phyloP scores from a whole-genome alignment of 2,329 filamentous ascomycete genomes.

The Aureobasidium sp. region DNA sequence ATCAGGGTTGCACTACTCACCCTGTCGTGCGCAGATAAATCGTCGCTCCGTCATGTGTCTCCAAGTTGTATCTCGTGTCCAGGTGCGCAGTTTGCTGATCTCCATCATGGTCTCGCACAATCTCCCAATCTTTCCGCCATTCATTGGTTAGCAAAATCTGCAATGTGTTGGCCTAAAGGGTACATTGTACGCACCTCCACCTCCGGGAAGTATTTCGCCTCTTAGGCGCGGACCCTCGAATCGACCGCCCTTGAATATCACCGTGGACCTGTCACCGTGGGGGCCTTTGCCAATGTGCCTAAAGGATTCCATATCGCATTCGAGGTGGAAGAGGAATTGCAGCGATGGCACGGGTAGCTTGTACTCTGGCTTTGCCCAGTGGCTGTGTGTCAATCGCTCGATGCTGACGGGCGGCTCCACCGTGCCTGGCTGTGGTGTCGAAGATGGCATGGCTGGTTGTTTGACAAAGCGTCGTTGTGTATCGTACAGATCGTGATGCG shows the following conservation, averaged over 20 bases:
- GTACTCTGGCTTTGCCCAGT: constrained; percentile 20
- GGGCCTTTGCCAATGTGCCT: constrained; percentile 18
- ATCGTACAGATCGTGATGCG: neutral
- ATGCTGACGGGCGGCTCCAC: constrained; percentile 7
- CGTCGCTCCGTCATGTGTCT: constrained; percentile 21
- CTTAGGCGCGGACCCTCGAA: constrained; percentile 19
- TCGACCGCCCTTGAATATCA: constrained; percentile 21
- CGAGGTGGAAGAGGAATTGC: constrained; percentile 20
- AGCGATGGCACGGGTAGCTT: constrained; percentile 18
- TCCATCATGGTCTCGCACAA: constrained; percentile 18
- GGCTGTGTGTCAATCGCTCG: constrained; percentile 17
- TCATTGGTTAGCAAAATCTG: neutral
- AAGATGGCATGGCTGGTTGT: neutral
- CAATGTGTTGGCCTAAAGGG: neutral
- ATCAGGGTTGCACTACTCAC: neutral
- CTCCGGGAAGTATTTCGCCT: constrained; percentile 19
- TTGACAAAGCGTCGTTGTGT: neutral
- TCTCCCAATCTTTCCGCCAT: constrained; percentile 20
- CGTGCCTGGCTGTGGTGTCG: neutral
- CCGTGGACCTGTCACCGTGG: constrained; percentile 18
- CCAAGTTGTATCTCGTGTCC: constrained; percentile 23
- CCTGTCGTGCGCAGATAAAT: constrained; percentile 24
- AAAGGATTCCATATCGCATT: constrained; percentile 21
- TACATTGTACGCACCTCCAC: constrained; percentile 16
- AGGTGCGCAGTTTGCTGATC: constrained; percentile 22